Base-by-base conservation (phyloP, 1,139 yeast genomes). In the Saccharomyces uvarum region DNA sequence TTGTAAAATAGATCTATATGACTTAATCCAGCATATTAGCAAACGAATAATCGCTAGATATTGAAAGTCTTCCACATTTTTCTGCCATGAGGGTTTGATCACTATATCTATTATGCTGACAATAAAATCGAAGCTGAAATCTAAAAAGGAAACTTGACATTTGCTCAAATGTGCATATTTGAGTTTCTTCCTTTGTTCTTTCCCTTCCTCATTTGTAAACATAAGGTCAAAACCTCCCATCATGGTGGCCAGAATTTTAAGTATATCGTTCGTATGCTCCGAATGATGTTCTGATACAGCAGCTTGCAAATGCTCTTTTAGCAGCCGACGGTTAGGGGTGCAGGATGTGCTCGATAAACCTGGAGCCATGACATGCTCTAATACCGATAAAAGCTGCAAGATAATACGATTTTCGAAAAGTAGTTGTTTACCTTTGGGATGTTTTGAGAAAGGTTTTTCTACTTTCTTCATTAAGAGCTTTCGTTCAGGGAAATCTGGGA, bases 11-110 rank as follows among this genome's bases (percentile, higher is more conserved):
- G 70, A 55, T 56, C 74, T 75, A 53, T 78, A 74, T 52, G 75
- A 78, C 57, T 75, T 77, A 38, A 81, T 63, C 84, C 84, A 81
- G 57, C 77, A 76, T 27, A 80, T 69, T 33, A 78, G 60, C 14
- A 82, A 68, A 58, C 88, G 72, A 3, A 78, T 56, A 50, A 62
- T 57, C 2, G 64, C 66, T 21, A 61, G 49, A 49, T 59, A 61
- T 42, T 57, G 57, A 42, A 52, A 59, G 16, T 54, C 53, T 16
- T 58, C 57, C 7, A 48, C 50, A 24, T 58, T 55, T 44, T 54
- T 53, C 24, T 26, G 44, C 51, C 56, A 53, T 24, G 57, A 58
- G 13, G 51, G 53, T 21, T 54, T 48, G 24, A 63, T 58, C n/a
- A 60, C 59, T 8, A 52, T 53, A 47, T 54, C 52, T 26, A 61